phyloP scores from a whole-genome alignment of 805 yeast genomes.

The Yamadazyma philogaea region DNA sequence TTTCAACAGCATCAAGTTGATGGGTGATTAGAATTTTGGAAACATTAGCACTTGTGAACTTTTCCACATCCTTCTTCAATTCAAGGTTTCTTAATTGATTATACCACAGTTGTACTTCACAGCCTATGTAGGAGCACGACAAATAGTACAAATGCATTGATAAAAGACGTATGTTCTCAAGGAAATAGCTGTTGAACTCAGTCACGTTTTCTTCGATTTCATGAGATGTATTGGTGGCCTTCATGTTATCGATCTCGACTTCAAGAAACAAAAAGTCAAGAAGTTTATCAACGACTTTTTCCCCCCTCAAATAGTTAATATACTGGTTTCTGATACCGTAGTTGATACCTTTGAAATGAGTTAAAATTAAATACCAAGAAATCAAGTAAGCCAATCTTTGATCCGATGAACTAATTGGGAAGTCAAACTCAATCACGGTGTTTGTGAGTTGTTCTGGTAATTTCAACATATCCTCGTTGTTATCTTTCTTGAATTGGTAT shows the following conservation, averaged over 20 bases:
- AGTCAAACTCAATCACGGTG: slow-evolving; percentile 29
- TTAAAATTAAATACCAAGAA: slow-evolving; percentile 65
- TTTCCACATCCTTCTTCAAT: slow-evolving; percentile 56
- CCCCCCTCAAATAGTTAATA: slow-evolving; percentile 51
- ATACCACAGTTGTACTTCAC: slow-evolving; percentile 66
- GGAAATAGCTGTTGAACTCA: not conserved
- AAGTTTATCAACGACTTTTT: slow-evolving; percentile 41
- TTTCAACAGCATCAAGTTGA: slow-evolving; percentile 52
- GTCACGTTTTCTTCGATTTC: not conserved
- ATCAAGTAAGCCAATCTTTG: slow-evolving; percentile 46
- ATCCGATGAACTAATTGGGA: slow-evolving; percentile 14
- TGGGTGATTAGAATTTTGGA: slow-evolving; percentile 62
- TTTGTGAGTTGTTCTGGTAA: slow-evolving; percentile 44
- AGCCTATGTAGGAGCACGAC: slow-evolving; percentile 50
- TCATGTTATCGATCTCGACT: slow-evolving; percentile 34
- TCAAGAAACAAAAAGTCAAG: slow-evolving; percentile 50
- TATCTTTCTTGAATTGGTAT: slow-evolving; percentile 47
- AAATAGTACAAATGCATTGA: slow-evolving; percentile 51
- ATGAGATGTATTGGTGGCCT: slow-evolving; percentile 15
- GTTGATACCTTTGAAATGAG: slow-evolving; percentile 62
- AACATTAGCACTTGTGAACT: slow-evolving; percentile 55
- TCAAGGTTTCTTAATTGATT: slow-evolving; percentile 65
- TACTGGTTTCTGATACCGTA: slow-evolving; percentile 61
- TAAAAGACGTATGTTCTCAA: slow-evolving; percentile 19
- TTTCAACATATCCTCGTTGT: slow-evolving; percentile 20